Conservation (phyloP, 306 rosid genomes). For the Cicer chorassanicum region DNA sequence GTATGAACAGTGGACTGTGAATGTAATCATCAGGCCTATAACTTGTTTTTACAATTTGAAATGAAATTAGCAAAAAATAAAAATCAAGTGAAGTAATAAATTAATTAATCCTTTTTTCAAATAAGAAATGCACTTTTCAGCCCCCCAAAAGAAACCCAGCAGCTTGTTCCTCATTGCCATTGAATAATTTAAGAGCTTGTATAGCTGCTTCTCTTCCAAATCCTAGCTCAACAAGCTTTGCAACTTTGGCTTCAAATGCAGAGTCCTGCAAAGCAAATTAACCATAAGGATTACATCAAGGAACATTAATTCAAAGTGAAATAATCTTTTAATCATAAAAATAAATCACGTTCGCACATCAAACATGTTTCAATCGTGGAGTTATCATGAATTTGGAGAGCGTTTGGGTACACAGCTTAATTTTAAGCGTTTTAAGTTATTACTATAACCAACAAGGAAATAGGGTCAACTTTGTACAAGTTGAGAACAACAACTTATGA, state of each 20-base stretch:
- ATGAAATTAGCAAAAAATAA: slow-evolving; percentile 32
- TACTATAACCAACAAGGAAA: background rate
- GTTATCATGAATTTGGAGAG: background rate
- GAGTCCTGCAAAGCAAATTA: slow-evolving; percentile 54
- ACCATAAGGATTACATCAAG: slow-evolving; percentile 31
- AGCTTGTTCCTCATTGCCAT: slow-evolving; percentile 63
- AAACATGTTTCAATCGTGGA: slow-evolving; percentile 12
- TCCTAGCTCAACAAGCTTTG: slow-evolving; percentile 92
- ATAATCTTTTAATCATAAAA: background rate
- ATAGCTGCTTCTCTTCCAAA: slow-evolving; percentile 82
- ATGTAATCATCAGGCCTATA: slow-evolving; percentile 21
- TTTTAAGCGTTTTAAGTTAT: background rate
- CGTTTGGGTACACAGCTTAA: background rate
- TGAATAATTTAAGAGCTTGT: slow-evolving; percentile 78
- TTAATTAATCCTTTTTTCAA: background rate
- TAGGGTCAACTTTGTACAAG: background rate
- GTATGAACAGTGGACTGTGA: slow-evolving; percentile 42
- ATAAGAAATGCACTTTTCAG: slow-evolving; percentile 7
- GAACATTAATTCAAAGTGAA: background rate
- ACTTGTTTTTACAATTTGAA: slow-evolving; percentile 33
- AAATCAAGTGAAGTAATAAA: background rate
- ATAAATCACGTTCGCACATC: background rate
- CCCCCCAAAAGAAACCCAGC: slow-evolving; percentile 61
- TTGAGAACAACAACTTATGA: background rate
- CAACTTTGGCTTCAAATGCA: slow-evolving; percentile 81